phyloP scores from a whole-genome alignment of 2,329 filamentous ascomycete species.

The Colletotrichum spaethianum region DNA sequence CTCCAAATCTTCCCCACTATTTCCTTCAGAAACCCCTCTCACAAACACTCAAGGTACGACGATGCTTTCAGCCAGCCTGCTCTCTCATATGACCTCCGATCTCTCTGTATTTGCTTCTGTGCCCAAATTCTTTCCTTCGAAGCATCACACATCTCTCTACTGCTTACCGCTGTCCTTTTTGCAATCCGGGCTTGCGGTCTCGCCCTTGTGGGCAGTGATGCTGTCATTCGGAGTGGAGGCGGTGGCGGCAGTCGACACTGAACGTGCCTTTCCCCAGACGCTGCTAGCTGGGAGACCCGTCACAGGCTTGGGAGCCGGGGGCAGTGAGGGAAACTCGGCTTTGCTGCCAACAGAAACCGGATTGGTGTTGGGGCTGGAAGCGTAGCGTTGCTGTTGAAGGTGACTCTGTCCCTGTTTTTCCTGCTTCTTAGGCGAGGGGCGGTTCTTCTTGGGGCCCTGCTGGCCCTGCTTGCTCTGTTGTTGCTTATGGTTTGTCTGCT shows the following conservation, averaged over 20 bases:
- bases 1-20: neutral
- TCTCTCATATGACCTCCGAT: neutral
- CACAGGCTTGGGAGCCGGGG: slow-evolving; percentile 10
- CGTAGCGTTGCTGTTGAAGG: neutral
- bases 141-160: neutral
- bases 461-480: slow-evolving; percentile 12
- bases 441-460: slow-evolving; percentile 18
- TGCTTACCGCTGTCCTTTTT: slow-evolving; percentile 11
- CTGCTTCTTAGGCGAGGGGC: slow-evolving; percentile 27
- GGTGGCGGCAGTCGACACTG: neutral
- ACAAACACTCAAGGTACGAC: slow-evolving; percentile 21
- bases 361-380: neutral
- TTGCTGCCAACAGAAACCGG: slow-evolving; percentile 26
- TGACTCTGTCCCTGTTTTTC: slow-evolving; percentile 3
- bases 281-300: slow-evolving; percentile 9
- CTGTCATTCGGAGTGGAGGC: neutral
- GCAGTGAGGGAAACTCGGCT: slow-evolving; percentile 48
- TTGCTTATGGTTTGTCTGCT: slow-evolving; percentile 26
- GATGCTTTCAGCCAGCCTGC: neutral
- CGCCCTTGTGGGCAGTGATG: neutral
- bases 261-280: slow-evolving; percentile 23
- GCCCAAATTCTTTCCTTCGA: neutral
- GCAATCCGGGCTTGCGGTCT: neutral
- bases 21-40: slow-evolving; percentile 19
- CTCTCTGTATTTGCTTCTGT: neutral